These are phyloP conservation scores for Paraurostyla sp. DNA, from an alignment of 73 alveolate genomes.

Conservation along the genomic window DNA sequence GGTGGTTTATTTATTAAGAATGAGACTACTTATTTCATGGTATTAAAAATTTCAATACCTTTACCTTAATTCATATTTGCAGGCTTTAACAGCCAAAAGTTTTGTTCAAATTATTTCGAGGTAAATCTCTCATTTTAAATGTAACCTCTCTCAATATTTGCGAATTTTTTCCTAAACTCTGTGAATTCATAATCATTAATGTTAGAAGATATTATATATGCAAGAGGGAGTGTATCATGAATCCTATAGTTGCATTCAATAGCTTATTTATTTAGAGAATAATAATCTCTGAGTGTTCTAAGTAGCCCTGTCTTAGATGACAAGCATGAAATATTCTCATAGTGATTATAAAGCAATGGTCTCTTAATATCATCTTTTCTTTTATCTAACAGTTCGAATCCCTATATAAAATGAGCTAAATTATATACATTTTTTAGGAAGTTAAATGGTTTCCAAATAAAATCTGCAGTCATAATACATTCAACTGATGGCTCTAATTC, in stretches of 20 bases:
- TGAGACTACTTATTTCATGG: neutral
- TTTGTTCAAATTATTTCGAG: constrained; percentile 77
- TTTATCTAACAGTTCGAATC: constrained; percentile 24
- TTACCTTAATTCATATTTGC: constrained; percentile 79
- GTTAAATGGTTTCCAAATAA: constrained; percentile 54
- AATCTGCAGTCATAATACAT: neutral
- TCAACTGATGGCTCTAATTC: constrained; percentile 44
- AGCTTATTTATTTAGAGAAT: constrained; percentile 54
- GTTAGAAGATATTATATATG: constrained; percentile 62
- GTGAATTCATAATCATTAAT: constrained; percentile 48
- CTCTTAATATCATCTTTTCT: constrained; percentile 2
- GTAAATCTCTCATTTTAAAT: constrained; percentile 66
- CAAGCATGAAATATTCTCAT: constrained; percentile 53
- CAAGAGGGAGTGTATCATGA: constrained; percentile 70
- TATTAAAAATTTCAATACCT: constrained; percentile 52
- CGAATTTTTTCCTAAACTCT: constrained; percentile 58
- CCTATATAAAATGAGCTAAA: constrained; percentile 1
- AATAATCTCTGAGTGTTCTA: constrained; percentile 61
- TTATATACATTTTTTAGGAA: constrained; percentile 6
- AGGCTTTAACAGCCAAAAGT: constrained; percentile 90
- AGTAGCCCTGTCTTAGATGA: constrained; percentile 76
- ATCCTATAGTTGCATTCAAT: constrained; percentile 37
- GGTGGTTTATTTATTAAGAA: constrained; percentile 19
- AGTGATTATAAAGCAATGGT: constrained; percentile 67
- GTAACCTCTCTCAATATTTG: constrained; percentile 68